Percentiles rank a stretch among this genome's conserved stretches.
phyloP scores from a whole-genome alignment of 192 early-diverging fungal genomes.

The Mortierella hygrophila region DNA sequence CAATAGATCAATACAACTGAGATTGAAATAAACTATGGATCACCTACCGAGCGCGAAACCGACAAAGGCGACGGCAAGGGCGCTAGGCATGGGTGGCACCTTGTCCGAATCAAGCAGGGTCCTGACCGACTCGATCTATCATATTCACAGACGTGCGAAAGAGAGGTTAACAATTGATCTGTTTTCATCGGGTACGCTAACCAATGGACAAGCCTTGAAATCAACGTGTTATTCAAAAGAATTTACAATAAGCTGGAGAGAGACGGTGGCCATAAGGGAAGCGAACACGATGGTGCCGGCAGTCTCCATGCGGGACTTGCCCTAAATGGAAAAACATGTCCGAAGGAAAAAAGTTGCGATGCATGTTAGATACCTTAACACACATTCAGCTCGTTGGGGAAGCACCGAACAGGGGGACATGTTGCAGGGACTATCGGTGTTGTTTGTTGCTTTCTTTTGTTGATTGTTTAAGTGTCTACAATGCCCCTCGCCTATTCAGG shows the following conservation, averaged over 20 bases:
- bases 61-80: slow-evolving; percentile 67
- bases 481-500: neutral
- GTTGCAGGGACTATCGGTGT: neutral
- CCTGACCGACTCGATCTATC: slow-evolving; percentile 71
- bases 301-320: slow-evolving; percentile 81
- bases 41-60: slow-evolving; percentile 64
- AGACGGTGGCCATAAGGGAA: slow-evolving; percentile 80
- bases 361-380: neutral
- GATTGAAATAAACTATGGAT: no score
- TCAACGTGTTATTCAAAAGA: neutral
- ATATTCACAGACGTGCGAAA: neutral
- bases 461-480: neutral
- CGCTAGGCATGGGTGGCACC: slow-evolving; percentile 61
- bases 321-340: slow-evolving; percentile 42
- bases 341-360: neutral
- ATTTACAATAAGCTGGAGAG: slow-evolving; percentile 74
- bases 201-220: neutral
- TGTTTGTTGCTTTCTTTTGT: neutral
- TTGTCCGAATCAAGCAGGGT: slow-evolving; percentile 64
- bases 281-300: slow-evolving; percentile 85
- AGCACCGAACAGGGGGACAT: neutral
- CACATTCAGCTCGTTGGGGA: neutral
- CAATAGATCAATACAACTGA: no score
- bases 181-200: neutral
- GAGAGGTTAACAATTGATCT: neutral